Evolutionary conservation across 495 filamentous ascomycete genomes (phyloP).

Genomic region (Aspergillus sclerotiicarbonarius): DNA sequence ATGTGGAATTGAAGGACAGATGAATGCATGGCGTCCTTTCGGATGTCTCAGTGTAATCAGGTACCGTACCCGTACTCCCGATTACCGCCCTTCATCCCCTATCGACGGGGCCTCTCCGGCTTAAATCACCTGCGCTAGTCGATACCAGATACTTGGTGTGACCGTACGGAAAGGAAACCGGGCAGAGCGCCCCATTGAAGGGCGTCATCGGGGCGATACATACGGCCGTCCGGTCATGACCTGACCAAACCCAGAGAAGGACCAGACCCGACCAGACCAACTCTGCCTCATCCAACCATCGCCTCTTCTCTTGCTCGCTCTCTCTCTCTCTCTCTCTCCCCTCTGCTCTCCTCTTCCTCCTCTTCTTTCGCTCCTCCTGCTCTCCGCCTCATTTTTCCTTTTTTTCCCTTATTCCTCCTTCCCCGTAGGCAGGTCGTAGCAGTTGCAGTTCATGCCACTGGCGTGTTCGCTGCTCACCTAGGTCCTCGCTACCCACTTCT

Average conservation of each 20-base stretch:
- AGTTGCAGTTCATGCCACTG: conserved; percentile 11
- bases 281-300: neutral
- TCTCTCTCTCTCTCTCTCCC: conserved; percentile 9
- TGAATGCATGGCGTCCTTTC: neutral
- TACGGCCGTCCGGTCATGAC: neutral
- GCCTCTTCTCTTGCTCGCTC: conserved; percentile 3
- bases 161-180: neutral
- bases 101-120: neutral
- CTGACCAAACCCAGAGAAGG: neutral
- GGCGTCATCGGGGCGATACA: neutral
- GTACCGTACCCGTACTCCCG: neutral
- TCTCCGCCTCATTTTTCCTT: conserved; percentile 6
- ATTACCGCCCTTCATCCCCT: conserved; percentile 8
- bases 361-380: conserved; percentile 6
- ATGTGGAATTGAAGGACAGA: neutral
- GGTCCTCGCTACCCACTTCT: conserved; percentile 2
- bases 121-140: neutral
- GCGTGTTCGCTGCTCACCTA: conserved; percentile 12
- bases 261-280: conserved; percentile 3
- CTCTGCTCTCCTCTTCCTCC: conserved; percentile 10
- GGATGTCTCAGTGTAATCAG: neutral
- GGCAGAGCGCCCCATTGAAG: neutral
- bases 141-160: neutral
- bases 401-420: conserved; percentile 2
- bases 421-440: conserved; percentile 8